Conservation (phyloP, 192 early-diverging fungal genomes). For the Lobulomyces angularis region DNA sequence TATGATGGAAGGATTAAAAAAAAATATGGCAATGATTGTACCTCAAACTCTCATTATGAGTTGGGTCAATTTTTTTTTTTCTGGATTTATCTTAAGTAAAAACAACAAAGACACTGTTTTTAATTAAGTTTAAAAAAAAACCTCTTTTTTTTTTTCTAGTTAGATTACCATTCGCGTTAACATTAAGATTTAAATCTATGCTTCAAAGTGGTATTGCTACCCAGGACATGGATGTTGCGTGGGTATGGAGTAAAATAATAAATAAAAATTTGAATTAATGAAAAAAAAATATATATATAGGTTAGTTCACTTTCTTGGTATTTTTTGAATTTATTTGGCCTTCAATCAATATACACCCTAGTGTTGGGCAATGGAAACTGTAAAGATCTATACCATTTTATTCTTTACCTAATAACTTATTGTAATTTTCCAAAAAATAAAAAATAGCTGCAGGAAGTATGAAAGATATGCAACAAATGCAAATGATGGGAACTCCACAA, state of each 20-base stretch:
- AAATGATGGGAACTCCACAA: conserved; percentile 57
- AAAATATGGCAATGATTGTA: conserved; percentile 93
- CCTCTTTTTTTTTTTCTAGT: conserved; percentile 33
- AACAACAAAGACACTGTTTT: too few relatives aligned
- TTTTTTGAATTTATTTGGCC: conserved; percentile 93
- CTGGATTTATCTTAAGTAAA: conserved; percentile 88
- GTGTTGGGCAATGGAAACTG: conserved; percentile 83
- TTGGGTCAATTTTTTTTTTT: conserved; percentile 98
- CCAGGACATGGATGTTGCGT: conserved; percentile 90
- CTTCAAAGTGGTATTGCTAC: conserved; percentile 92
- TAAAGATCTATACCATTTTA: conserved; percentile 17
- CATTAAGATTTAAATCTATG: conserved; percentile 95
- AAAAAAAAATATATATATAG: background rate
- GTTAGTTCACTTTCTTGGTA: conserved; percentile 97
- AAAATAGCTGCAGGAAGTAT: conserved; percentile 63
- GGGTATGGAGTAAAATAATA: too few relatives aligned
- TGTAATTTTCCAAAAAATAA: too few relatives aligned
- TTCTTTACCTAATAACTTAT: conserved; percentile 5
- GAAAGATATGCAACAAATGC: conserved; percentile 87
- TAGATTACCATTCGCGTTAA: conserved; percentile 92
- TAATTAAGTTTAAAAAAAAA: background rate
- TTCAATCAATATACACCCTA: conserved; percentile 80
- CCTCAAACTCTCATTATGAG: conserved; percentile 98
- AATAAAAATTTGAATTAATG: too few relatives aligned
- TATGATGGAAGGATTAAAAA: conserved; percentile 98